These are phyloP conservation scores for Colletotrichum costaricense DNA, from an alignment of 2,329 filamentous ascomycete genomes.

Conservation along the genomic window DNA sequence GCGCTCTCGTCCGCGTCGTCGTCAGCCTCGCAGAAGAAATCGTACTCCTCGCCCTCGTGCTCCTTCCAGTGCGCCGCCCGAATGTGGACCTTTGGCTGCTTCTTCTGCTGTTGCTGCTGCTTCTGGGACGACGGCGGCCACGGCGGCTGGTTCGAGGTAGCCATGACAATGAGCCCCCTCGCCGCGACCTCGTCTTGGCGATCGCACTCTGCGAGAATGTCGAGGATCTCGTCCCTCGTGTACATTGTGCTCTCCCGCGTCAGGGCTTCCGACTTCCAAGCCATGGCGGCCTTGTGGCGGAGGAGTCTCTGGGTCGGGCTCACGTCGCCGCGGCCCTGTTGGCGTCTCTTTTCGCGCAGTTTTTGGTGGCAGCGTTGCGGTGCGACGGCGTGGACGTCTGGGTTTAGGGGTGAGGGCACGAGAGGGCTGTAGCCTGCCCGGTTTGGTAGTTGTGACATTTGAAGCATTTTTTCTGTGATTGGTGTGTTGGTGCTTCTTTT, in stretches of 20 bases:
- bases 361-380: slow-evolving; percentile 35
- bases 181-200: slow-evolving; percentile 27
- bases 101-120: slow-evolving; percentile 8
- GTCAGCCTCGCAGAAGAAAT: slow-evolving; percentile 33
- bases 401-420: slow-evolving; percentile 45
- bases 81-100: slow-evolving; percentile 23
- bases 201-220: slow-evolving; percentile 33
- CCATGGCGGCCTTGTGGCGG: slow-evolving; percentile 54
- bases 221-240: slow-evolving; percentile 30
- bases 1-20: slow-evolving; percentile 13
- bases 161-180: slow-evolving; percentile 1
- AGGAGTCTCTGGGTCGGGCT: slow-evolving; percentile 55
- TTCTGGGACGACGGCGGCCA: slow-evolving; percentile 6
- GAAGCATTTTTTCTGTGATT: slow-evolving; percentile 6
- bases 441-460: slow-evolving; percentile 30
- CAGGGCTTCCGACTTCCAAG: slow-evolving; percentile 47
- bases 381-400: slow-evolving; percentile 30
- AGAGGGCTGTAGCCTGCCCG: slow-evolving; percentile 39
- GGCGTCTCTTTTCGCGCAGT: slow-evolving; percentile 32
- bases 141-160: not conserved
- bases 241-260: slow-evolving; percentile 31
- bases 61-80: slow-evolving; percentile 36
- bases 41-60: slow-evolving; percentile 30
- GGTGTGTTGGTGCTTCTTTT: too few relatives aligned
- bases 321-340: slow-evolving; percentile 38